A percentile compares a stretch with the other conserved stretches of the same genome.
Evolutionary conservation across 805 yeast species (phyloP).

Genomic region (Candida tammaniensis): DNA sequence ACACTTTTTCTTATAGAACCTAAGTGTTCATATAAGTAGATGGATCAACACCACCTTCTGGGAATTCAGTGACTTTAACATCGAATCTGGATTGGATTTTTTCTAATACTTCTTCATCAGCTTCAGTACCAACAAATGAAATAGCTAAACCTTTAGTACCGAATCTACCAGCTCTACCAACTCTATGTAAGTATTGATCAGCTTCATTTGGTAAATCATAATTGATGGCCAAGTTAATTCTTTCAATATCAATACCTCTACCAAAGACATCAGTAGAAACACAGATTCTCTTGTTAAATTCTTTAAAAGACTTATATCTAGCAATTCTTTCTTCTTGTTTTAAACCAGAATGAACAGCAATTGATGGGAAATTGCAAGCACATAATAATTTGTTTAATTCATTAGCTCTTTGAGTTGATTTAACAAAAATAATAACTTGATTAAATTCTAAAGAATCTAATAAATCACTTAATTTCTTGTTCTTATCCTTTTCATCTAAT

Average conservation of each 20-base stretch:
- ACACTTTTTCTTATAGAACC: constrained; percentile 7
- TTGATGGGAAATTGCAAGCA: constrained; percentile 94
- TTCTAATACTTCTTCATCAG: constrained; percentile 84
- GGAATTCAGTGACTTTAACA: constrained; percentile 91
- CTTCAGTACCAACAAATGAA: constrained; percentile 80
- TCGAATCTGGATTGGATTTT: constrained; percentile 97
- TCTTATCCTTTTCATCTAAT: constrained; percentile 86
- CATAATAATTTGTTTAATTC: constrained; percentile 85
- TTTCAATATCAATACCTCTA: constrained; percentile 99
- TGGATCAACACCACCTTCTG: constrained; percentile 97
- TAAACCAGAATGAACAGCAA: constrained; percentile 92
- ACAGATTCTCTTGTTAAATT: constrained; percentile 97
- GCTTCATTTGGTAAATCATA: constrained; percentile 96
- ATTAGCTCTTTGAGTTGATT: constrained; percentile 86
- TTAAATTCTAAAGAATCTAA: constrained; percentile 94
- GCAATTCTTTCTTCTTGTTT: constrained; percentile 98
- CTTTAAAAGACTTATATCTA: constrained; percentile 93
- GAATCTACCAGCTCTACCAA: constrained; percentile 99
- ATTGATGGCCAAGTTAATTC: constrained; percentile 96
- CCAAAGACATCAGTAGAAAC: constrained; percentile 98
- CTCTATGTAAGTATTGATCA: constrained; percentile 98
- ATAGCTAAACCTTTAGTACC: constrained; percentile 98
- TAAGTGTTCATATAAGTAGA: constrained; percentile 96
- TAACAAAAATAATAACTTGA: constrained; percentile 96
- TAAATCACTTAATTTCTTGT: constrained; percentile 86